Evolutionary conservation across 176 grass and related monocot genomes (phyloP).

Genomic region (Oryza brachyantha): DNA sequence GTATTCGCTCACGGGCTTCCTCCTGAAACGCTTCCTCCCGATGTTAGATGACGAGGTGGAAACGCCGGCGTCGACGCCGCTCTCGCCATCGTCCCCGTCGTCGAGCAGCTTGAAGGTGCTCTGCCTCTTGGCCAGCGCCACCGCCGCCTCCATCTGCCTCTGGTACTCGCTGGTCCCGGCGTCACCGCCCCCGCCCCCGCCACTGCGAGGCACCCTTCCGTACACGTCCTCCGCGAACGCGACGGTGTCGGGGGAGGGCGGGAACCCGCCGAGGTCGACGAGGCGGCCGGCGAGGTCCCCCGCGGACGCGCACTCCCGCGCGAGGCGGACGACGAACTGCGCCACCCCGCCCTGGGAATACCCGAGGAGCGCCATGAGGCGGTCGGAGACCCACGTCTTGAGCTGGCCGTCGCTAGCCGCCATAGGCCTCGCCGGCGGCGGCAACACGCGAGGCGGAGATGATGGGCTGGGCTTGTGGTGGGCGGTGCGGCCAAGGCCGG

Average conservation of each 20-base stretch:
- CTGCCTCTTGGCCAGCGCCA: constrained; percentile 25
- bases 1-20: neutral
- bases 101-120: constrained; percentile 32
- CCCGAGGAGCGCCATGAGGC: constrained; percentile 32
- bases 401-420: neutral
- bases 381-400: constrained; percentile 47
- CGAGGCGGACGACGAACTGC: constrained; percentile 31
- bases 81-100: neutral
- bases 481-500: neutral
- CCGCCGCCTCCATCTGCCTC: constrained; percentile 26
- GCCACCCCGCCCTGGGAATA: constrained; percentile 27
- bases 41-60: neutral
- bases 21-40: constrained; percentile 24
- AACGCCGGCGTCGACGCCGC: neutral
- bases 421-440: neutral
- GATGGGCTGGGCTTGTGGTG: neutral
- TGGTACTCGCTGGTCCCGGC: constrained; percentile 13
- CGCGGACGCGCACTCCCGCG: constrained; percentile 32
- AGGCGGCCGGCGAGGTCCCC: constrained; percentile 31
- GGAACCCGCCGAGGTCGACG: constrained; percentile 34
- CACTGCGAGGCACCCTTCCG: constrained; percentile 6
- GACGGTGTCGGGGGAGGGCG: constrained; percentile 18
- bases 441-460: neutral
- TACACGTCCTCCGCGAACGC: constrained; percentile 36
- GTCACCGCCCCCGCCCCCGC: neutral